phyloP scores from a whole-genome alignment of 2,329 filamentous ascomycete species.

The Cladosporium sp. region DNA sequence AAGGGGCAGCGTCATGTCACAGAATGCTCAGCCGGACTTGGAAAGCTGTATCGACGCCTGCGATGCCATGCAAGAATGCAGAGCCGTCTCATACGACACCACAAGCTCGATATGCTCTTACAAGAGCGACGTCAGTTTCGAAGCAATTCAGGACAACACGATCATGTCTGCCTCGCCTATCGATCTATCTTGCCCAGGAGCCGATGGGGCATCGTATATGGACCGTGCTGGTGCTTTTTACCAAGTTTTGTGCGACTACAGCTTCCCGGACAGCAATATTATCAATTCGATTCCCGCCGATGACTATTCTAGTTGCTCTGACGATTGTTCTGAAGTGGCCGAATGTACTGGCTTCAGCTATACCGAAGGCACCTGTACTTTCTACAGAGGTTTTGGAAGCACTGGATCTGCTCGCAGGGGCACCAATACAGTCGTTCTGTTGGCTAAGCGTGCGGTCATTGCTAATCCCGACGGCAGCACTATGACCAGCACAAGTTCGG shows the following conservation, averaged over 20 bases:
- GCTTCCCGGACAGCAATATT: slow-evolving; percentile 18
- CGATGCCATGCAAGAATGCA: slow-evolving; percentile 18
- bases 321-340: slow-evolving; percentile 16
- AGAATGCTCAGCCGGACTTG: slow-evolving; percentile 16
- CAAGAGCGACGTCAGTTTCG: not conserved
- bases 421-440: slow-evolving; percentile 20
- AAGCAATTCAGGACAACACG: not conserved
- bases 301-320: slow-evolving; percentile 18
- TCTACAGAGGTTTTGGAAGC: slow-evolving; percentile 17
- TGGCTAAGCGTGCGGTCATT: slow-evolving; percentile 15
- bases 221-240: slow-evolving; percentile 24
- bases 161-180: slow-evolving; percentile 14
- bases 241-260: slow-evolving; percentile 25
- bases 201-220: slow-evolving; percentile 19
- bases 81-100: slow-evolving; percentile 17
- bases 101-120: slow-evolving; percentile 16
- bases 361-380: slow-evolving; percentile 16
- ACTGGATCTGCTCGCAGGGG: slow-evolving; percentile 10
- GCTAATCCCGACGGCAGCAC: not conserved
- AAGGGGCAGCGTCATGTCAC: slow-evolving; percentile 15
- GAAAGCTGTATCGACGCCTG: slow-evolving; percentile 24
- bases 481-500: slow-evolving; percentile 7
- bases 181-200: slow-evolving; percentile 23
- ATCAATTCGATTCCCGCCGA: not conserved
- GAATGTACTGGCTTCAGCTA: slow-evolving; percentile 19